These are phyloP conservation scores for Penicillium lagena DNA, from an alignment of 495 filamentous ascomycete species.

Conservation along the genomic window DNA sequence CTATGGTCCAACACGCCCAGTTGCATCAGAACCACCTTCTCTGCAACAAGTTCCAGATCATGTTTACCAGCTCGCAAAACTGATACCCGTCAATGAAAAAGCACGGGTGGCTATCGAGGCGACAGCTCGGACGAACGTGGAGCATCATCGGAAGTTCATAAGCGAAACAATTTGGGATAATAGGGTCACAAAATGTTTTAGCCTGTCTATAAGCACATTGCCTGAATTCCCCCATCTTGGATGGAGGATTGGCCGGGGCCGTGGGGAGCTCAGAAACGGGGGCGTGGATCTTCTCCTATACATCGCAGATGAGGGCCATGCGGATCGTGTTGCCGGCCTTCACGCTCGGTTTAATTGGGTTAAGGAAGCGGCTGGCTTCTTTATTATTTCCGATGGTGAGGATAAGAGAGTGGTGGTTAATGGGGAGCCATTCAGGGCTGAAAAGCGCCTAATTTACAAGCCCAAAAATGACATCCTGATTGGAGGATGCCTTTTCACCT, in stretches of 20 bases:
- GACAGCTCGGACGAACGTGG: not conserved
- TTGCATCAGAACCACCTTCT: too few relatives aligned
- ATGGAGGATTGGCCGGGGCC: slow-evolving; percentile 1
- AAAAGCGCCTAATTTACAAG: not conserved
- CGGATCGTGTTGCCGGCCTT: not conserved
- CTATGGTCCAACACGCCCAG: too few relatives aligned
- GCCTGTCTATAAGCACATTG: not conserved
- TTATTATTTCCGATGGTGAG: not conserved
- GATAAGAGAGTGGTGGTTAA: slow-evolving; percentile 1
- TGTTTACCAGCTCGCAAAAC: too few relatives aligned
- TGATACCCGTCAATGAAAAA: not conserved
- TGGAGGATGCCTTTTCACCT: slow-evolving; percentile 1
- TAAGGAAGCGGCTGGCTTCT: not conserved
- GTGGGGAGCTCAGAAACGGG: not conserved
- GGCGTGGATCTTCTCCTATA: slow-evolving; percentile 1
- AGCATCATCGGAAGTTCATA: not conserved
- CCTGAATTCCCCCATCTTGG: not conserved
- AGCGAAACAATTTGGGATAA: not conserved
- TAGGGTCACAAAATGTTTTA: not conserved
- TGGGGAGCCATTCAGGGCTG: not conserved
- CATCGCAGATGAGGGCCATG: not conserved
- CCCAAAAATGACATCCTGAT: slow-evolving; percentile 1
- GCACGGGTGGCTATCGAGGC: not conserved
- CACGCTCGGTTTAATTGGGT: slow-evolving; percentile 5
- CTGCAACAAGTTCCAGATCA: too few relatives aligned